A percentile compares a stretch with the other conserved stretches of the same genome.
phyloP scores from a whole-genome alignment of 148 eudicot genomes.

The Euryodendron excelsum region DNA sequence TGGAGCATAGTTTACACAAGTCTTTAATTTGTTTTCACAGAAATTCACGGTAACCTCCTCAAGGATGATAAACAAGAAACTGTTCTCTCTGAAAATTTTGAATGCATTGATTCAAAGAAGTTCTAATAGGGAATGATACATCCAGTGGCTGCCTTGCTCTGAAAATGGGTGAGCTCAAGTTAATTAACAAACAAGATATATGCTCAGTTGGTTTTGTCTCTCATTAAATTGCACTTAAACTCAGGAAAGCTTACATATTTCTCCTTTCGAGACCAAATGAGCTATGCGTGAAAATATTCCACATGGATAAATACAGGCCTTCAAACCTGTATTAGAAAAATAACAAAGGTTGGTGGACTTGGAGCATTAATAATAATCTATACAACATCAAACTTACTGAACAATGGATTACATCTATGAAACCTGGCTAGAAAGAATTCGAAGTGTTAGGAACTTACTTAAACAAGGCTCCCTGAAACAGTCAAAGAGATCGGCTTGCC shows the following conservation, averaged over 20 bases:
- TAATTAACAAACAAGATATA: background rate
- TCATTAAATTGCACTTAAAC: background rate
- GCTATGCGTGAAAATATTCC: conserved; percentile 30
- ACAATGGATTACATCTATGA: background rate
- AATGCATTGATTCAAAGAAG: too few species aligned
- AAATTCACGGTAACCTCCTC: background rate
- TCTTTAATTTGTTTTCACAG: background rate
- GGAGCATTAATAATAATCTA: background rate
- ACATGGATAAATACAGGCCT: conserved; percentile 32
- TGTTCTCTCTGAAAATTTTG: too few species aligned
- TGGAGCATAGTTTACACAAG: too few species aligned
- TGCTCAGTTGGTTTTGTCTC: too few species aligned
- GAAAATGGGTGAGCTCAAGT: background rate
- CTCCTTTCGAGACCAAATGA: conserved; percentile 23
- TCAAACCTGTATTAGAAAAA: conserved; percentile 23
- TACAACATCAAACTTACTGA: background rate
- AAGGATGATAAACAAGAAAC: background rate
- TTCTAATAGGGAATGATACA: too few species aligned
- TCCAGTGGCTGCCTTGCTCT: background rate
- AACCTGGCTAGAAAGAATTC: background rate
- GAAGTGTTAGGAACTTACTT: conserved; percentile 7
- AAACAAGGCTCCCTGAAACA: conserved; percentile 22
- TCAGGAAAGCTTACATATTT: conserved; percentile 23
- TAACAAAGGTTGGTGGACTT: background rate
- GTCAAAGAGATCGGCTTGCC: conserved; percentile 26